Percentiles rank a stretch among this genome's conserved stretches.
phyloP scores from a whole-genome alignment of 768 basidiomycete species.

The Clavaria fumosa region DNA sequence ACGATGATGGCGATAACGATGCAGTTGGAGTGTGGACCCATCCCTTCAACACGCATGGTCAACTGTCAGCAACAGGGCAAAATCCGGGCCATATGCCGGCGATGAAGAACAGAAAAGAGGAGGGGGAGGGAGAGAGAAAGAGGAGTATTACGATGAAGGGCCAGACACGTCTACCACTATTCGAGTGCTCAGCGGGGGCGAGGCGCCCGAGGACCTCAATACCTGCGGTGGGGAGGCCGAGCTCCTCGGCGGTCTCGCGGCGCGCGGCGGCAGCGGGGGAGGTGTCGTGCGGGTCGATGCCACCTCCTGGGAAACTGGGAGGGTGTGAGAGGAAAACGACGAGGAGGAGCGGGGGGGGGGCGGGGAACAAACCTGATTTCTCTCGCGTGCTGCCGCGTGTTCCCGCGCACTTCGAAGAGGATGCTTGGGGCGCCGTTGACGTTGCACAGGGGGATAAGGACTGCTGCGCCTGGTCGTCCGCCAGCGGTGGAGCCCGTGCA shows the following conservation, averaged over 20 bases:
- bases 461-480: too few species aligned
- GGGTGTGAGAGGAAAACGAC: too few species aligned
- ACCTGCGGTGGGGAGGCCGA: constrained; percentile 42
- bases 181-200: constrained; percentile 46
- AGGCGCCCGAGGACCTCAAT: constrained; percentile 54
- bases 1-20: too few species aligned
- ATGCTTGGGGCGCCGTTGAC: constrained; percentile 50
- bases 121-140: background rate
- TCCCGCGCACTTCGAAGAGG: constrained; percentile 55
- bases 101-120: constrained; percentile 2
- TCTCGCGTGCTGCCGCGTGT: constrained; percentile 58
- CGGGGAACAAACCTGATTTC: constrained; percentile 67
- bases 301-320: too few species aligned
- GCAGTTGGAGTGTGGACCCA: too few species aligned
- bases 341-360: too few species aligned
- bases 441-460: constrained; percentile 68
- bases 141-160: constrained; percentile 50
- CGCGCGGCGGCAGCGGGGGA: too few species aligned
- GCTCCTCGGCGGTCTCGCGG: constrained; percentile 61
- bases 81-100: constrained; percentile 20
- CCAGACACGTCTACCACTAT: constrained; percentile 50
- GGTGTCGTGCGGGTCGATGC: too few species aligned
- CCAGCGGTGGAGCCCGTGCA: too few species aligned
- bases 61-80: too few species aligned
- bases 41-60: too few species aligned